A percentile compares a stretch with the other conserved stretches of the same genome.
Evolutionary conservation across 352 stramenopile genomes (phyloP).

Genomic region (Phytophthora cryptogea): DNA sequence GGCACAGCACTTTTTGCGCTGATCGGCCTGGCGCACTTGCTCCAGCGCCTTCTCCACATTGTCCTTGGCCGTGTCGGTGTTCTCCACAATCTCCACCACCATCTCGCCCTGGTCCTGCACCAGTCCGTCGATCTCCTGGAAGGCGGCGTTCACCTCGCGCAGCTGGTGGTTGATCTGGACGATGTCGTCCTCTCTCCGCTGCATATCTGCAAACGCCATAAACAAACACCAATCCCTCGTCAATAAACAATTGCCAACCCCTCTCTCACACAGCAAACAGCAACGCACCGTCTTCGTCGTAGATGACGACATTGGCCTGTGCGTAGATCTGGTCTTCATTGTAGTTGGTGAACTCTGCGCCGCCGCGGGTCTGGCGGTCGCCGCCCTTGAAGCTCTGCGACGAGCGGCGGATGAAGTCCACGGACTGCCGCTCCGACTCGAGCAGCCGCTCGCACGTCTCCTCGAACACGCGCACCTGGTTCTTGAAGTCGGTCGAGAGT

Average conservation of each 20-base stretch:
- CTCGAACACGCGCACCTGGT: constrained; percentile 65
- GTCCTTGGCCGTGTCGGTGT: constrained; percentile 77
- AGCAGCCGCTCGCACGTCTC: constrained; percentile 58
- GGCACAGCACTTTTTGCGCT: constrained; percentile 70
- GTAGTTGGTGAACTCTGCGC: too few relatives aligned
- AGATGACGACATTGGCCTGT: constrained; percentile 61
- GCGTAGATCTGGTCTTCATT: constrained; percentile 74
- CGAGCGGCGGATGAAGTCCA: constrained; percentile 82
- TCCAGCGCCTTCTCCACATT: constrained; percentile 75
- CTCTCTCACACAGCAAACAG: not conserved
- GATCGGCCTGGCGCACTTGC: constrained; percentile 72
- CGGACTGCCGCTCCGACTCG: constrained; percentile 70
- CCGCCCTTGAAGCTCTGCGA: constrained; percentile 69
- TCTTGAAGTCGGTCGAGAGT: constrained; percentile 65
- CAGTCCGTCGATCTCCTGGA: constrained; percentile 83
- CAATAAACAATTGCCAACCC: not conserved
- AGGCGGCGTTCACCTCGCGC: constrained; percentile 84
- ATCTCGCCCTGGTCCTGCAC: constrained; percentile 84
- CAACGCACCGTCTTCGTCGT: constrained; percentile 65
- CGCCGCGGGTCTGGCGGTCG: constrained; percentile 43
- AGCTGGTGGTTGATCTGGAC: constrained; percentile 90
- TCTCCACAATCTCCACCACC: constrained; percentile 84
- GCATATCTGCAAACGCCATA: constrained; percentile 51
- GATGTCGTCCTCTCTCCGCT: constrained; percentile 84
- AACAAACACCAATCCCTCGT: constrained; percentile 6